Evolutionary conservation across 2,329 filamentous ascomycete genomes (phyloP).

Genomic region (Aquanectria penicillioides): DNA sequence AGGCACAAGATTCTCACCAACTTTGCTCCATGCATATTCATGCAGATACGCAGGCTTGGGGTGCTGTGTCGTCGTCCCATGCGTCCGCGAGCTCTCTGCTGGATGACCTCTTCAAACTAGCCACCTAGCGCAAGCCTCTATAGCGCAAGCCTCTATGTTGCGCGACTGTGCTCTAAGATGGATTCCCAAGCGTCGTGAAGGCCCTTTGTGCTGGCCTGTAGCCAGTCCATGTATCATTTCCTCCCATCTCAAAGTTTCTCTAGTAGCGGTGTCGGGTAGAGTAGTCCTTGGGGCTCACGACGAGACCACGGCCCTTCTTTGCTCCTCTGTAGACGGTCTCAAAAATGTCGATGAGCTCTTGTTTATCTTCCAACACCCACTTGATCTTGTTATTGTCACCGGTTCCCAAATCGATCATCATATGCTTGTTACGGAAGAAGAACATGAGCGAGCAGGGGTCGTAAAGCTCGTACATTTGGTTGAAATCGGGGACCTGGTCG

Average conservation of each 20-base stretch:
- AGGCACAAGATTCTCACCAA: slow-evolving; percentile 18
- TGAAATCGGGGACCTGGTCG: slow-evolving; percentile 91
- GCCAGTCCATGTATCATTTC: background rate
- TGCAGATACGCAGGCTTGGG: background rate
- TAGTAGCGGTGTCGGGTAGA: slow-evolving; percentile 40
- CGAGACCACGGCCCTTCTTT: slow-evolving; percentile 96
- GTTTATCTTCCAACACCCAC: slow-evolving; percentile 94
- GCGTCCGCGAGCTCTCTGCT: background rate
- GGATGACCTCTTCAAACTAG: background rate
- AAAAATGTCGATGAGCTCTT: slow-evolving; percentile 97
- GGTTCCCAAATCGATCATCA: slow-evolving; percentile 98
- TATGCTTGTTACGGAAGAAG: slow-evolving; percentile 98
- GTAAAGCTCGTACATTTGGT: slow-evolving; percentile 93
- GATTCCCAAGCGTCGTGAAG: background rate
- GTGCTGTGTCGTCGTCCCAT: background rate
- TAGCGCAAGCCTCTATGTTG: background rate
- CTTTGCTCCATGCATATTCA: slow-evolving; percentile 3
- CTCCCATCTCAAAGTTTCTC: background rate
- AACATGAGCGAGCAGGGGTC: slow-evolving; percentile 95
- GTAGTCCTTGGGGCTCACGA: slow-evolving; percentile 88
- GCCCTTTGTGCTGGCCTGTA: background rate
- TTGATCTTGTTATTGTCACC: slow-evolving; percentile 99
- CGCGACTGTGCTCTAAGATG: background rate
- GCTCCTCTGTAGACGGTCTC: slow-evolving; percentile 98
- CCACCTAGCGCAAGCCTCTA: background rate